phyloP scores from a whole-genome alignment of 495 filamentous ascomycete genomes.

The Diplogelasinospora grovesii region DNA sequence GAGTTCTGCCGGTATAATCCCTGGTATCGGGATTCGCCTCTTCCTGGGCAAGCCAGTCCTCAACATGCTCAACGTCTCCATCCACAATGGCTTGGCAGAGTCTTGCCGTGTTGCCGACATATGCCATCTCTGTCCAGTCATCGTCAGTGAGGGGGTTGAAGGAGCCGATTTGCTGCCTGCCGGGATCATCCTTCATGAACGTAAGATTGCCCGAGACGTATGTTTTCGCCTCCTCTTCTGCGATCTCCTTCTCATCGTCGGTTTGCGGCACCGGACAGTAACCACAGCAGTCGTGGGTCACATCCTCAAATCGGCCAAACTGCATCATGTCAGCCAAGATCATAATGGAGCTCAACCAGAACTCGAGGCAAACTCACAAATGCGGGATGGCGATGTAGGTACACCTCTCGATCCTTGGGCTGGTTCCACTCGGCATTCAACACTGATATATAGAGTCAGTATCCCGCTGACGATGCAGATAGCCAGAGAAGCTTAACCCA shows the following conservation, averaged over 20 bases:
- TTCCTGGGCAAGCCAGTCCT: slow-evolving; percentile 59
- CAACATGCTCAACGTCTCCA: slow-evolving; percentile 56
- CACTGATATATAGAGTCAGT: slow-evolving; percentile 30
- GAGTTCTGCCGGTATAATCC: slow-evolving; percentile 76
- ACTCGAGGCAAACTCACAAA: slow-evolving; percentile 34
- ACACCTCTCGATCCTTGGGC: slow-evolving; percentile 58
- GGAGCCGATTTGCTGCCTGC: slow-evolving; percentile 55
- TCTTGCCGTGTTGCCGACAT: slow-evolving; percentile 62
- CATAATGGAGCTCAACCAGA: no score
- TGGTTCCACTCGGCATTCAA: slow-evolving; percentile 85
- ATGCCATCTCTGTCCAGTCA: slow-evolving; percentile 77
- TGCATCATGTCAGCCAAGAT: slow-evolving; percentile 19
- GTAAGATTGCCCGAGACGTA: slow-evolving; percentile 63
- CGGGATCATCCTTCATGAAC: slow-evolving; percentile 74
- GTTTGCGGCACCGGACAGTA: slow-evolving; percentile 62
- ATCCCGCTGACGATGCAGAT: neutral
- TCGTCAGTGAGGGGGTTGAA: slow-evolving; percentile 77
- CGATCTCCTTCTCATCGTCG: slow-evolving; percentile 60
- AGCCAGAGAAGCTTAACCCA: slow-evolving; percentile 12
- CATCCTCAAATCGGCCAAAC: slow-evolving; percentile 59
- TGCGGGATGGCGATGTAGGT: slow-evolving; percentile 73
- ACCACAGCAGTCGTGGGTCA: slow-evolving; percentile 74
- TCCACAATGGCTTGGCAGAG: slow-evolving; percentile 75
- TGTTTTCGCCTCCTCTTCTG: slow-evolving; percentile 62
- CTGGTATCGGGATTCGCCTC: slow-evolving; percentile 53